These are phyloP conservation scores for Favolaschia claudopus DNA, from an alignment of 768 basidiomycete species.

Conservation along the genomic window DNA sequence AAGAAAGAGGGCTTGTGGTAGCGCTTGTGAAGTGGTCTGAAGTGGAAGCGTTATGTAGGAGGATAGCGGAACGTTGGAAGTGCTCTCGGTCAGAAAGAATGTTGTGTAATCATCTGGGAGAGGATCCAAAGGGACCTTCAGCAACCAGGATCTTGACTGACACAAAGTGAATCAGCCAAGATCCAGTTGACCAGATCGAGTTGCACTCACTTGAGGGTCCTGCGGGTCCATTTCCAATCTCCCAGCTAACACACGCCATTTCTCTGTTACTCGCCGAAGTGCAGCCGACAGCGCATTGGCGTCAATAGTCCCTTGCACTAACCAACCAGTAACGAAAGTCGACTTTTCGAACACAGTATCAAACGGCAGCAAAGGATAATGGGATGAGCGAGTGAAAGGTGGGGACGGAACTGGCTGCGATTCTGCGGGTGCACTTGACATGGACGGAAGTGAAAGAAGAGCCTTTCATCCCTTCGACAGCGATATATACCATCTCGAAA, in stretches of 20 bases:
- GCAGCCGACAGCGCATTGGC: conserved; percentile 38
- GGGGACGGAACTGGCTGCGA: no score
- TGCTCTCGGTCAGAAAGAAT: conserved; percentile 44
- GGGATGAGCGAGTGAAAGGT: not conserved
- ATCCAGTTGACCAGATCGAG: no score
- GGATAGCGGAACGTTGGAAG: conserved; percentile 43
- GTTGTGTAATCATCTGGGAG: conserved; percentile 43
- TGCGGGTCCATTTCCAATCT: conserved; percentile 33
- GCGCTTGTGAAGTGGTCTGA: conserved; percentile 40
- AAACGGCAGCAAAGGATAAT: conserved; percentile 45
- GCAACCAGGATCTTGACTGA: conserved; percentile 41
- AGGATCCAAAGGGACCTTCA: conserved; percentile 45
- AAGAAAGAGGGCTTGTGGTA: conserved; percentile 46
- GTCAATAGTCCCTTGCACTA: conserved; percentile 49
- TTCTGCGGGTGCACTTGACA: no score
- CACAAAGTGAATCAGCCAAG: conserved; percentile 8
- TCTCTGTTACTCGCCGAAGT: conserved; percentile 39
- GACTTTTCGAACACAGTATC: conserved; percentile 37
- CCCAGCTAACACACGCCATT: conserved; percentile 43
- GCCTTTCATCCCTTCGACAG: no score
- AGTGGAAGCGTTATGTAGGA: conserved; percentile 44
- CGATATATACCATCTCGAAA: no score
- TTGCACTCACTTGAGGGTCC: conserved; percentile 17
- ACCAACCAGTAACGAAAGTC: conserved; percentile 51
- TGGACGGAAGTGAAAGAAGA: no score